These are phyloP conservation scores for Solanum pinnatisectum DNA, from an alignment of 257 asterid genomes.

Conservation along the genomic window DNA sequence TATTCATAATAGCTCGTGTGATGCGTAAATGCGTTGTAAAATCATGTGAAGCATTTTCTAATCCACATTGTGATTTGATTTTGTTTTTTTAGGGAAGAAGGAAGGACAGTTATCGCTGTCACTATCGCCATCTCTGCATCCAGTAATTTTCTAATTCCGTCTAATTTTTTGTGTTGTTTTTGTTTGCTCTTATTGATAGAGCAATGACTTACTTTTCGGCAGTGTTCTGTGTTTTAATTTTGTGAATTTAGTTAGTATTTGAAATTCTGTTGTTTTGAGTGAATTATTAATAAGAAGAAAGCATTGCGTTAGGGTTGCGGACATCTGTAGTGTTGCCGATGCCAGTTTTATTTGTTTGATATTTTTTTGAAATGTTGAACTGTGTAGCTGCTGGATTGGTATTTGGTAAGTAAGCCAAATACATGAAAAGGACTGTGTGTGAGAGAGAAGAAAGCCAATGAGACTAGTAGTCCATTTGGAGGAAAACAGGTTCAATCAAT, in stretches of 20 bases:
- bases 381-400: background rate
- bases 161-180: background rate
- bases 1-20: background rate
- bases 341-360: background rate
- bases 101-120: background rate
- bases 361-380: background rate
- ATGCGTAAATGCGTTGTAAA: background rate
- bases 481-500: background rate
- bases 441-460: background rate
- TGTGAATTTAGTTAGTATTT: background rate
- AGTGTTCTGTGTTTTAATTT: background rate
- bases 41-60: background rate
- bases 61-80: background rate
- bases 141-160: conserved; percentile 5
- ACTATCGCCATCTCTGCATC: conserved; percentile 2
- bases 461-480: background rate
- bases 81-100: conserved; percentile 4
- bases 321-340: background rate
- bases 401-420: background rate
- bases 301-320: background rate
- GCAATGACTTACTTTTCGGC: background rate
- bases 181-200: background rate
- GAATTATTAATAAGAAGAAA: background rate
- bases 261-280: background rate
- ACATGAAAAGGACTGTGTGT: background rate